Evolutionary conservation across 345 rosid species (phyloP), one percentile per base, ranked within the genome.

Genomic region (Pelargonium nanum): DNA sequence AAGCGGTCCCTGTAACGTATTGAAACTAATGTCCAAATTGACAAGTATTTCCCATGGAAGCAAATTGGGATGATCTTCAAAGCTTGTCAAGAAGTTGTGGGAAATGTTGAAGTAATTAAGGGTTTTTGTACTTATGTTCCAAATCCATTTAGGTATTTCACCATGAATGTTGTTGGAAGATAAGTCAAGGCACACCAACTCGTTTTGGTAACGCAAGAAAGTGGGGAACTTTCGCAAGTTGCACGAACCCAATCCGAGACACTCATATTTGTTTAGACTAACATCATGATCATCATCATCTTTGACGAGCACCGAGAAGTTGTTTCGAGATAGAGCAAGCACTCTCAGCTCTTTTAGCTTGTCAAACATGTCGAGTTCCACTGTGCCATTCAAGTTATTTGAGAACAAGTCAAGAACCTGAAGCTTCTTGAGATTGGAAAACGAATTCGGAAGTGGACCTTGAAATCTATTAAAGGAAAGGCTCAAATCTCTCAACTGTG

Each of bases 141-240:
- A 28, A 2, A 28, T 7, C 78, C 78, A 68, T 5, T 8, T n/a
- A 4, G 75, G 75, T 53, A 65, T 64, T 9, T n/a, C 45, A 22
- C 68, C 71, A 4, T 54, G 64, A 25, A 75, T 58, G 22, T 48
- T 48, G 61, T 75, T 68, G 5, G 19, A 22, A 19, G 60, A 24
- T 9, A 75, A 57, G 24, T 72, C 66, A 21, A 76, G 24, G 24
- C 23, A 12, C 1, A 0, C 4, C 66, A 61, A 45, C 1, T 9
- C 7, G 26, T 24, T 26, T 72, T 59, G 71, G 26, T 26, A 0
- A 4, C 1, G 44, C 1, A 76, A 28, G 65, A 72, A 76, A 19
- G 48, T 4, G 21, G 80, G 71, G 22, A 76, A 25, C 55, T 62
- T 45, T 4, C 44, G 22, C 8, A 76, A 51, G 22, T 72, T 76